Evolutionary conservation across 768 basidiomycete species (phyloP), one percentile per base, ranked within the genome.

Genomic region (Pleurotus citrinopileatus): DNA sequence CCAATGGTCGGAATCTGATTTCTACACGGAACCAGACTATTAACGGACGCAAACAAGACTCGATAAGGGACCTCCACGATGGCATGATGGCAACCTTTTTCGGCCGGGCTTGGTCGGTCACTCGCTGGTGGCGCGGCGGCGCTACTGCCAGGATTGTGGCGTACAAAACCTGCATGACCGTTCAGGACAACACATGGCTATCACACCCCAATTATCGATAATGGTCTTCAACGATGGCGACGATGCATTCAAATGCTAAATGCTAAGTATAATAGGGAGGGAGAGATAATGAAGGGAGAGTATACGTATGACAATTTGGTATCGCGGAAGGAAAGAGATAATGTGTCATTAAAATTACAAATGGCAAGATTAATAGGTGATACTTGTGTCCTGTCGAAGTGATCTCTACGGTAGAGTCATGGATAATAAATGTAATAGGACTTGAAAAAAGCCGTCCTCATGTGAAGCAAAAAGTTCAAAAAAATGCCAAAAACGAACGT

Each of bases 41-140:
- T 51, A 9, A 19, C 22, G 48, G 48, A 51, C 34, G 48, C 48
- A 51, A 51, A 23, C 48, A 51, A 51, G 34, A 37, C 48, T 51
- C 48, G 48, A 51, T 37, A 51, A 51, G 48, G 48, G 48, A 36
- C 48, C 15, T 34, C 17, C 19, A 40, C 38, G 15, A 40, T n/a
- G n/a, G 38, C 38, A 40, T 40, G 15, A 40, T 40, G 38, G 38
- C 13, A 40, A n/a, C 38, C 38, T 40, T 40, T 23, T 51, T 37
- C 48, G 34, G 34, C 19, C 48, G 48, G 46, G 17, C 48, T n/a
- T 51, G 48, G 32, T 19, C 48, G 48, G 48, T 51, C 48, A 51
- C 19, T 51, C 48, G 48, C 48, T 51, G 48, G 48, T 51, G 48
- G 48, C 48, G 48, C 34, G 34, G 48, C 32, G 48, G 48, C 48